Evolutionary conservation across 2,329 filamentous ascomycete genomes (phyloP).

Genomic region (Bimuria novae-zelandiae): DNA sequence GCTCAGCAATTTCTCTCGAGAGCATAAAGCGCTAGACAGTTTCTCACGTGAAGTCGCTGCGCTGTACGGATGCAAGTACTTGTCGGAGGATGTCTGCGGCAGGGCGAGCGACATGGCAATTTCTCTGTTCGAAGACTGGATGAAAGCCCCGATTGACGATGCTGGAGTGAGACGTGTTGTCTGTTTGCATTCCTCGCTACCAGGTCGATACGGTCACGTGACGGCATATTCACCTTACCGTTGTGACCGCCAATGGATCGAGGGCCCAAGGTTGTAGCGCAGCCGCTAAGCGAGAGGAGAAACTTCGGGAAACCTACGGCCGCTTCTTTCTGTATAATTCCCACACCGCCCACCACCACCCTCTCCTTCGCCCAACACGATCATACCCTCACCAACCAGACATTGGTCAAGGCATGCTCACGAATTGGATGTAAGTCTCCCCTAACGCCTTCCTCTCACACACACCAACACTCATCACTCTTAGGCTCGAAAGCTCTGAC

Average conservation of each 20-base stretch:
- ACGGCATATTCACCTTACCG: not conserved
- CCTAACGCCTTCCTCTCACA: too few species aligned
- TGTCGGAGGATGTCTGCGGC: not conserved
- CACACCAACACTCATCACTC: too few species aligned
- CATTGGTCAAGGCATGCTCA: not conserved
- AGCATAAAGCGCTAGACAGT: not conserved
- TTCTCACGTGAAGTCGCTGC: not conserved
- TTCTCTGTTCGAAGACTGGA: too few species aligned
- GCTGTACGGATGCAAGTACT: not conserved
- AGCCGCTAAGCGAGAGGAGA: not conserved
- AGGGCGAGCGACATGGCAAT: not conserved
- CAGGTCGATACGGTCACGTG: not conserved
- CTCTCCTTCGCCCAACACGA: not conserved
- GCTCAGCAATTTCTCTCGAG: not conserved
- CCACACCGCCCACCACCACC: not conserved
- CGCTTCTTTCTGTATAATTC: not conserved
- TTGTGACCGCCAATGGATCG: not conserved
- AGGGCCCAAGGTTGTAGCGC: not conserved
- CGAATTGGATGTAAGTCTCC: too few species aligned
- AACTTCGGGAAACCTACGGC: not conserved
- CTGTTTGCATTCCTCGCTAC: conserved; percentile 9
- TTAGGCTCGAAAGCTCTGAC: not conserved
- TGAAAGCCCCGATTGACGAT: too few species aligned
- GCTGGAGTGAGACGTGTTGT: not conserved
- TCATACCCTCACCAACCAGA: not conserved